phyloP scores from a whole-genome alignment of 1,139 yeast species.

The Yamadazyma pseudoaaseri region DNA sequence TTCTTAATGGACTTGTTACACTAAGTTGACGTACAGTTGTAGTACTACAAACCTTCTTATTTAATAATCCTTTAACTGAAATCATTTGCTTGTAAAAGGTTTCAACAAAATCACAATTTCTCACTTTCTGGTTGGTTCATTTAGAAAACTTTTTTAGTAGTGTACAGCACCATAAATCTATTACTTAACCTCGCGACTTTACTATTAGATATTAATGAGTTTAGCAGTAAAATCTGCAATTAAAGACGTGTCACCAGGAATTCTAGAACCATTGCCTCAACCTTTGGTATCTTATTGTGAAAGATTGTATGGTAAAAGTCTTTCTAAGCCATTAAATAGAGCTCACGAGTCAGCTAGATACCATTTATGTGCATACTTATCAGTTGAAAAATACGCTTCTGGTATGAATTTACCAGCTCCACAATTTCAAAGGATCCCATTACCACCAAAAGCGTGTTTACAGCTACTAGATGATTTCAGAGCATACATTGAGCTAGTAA shows the following conservation, averaged over 20 bases:
- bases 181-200: neutral
- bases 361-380: slow-evolving; percentile 64
- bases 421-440: slow-evolving; percentile 50
- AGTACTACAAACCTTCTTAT: slow-evolving; percentile 1
- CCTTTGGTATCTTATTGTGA: slow-evolving; percentile 48
- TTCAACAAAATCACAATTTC: slow-evolving; percentile 10
- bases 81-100: slow-evolving; percentile 3
- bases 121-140: slow-evolving; percentile 15
- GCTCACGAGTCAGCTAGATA: slow-evolving; percentile 61
- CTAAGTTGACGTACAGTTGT: slow-evolving; percentile 21
- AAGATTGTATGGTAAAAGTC: slow-evolving; percentile 51
- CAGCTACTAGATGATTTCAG: slow-evolving; percentile 48
- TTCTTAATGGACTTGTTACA: slow-evolving; percentile 13
- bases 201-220: slow-evolving; percentile 10
- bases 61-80: slow-evolving; percentile 5
- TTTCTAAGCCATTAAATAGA: slow-evolving; percentile 46
- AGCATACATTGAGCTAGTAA: slow-evolving; percentile 25
- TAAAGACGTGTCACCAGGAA: slow-evolving; percentile 50
- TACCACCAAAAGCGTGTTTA: slow-evolving; percentile 48
- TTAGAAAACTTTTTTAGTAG: slow-evolving; percentile 3
- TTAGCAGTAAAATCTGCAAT: slow-evolving; percentile 32
- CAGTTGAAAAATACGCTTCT: slow-evolving; percentile 50
- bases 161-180: neutral
- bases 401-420: slow-evolving; percentile 48
- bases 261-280: slow-evolving; percentile 47